Percentiles rank a stretch among this genome's conserved stretches.
phyloP scores from a whole-genome alignment of 257 asterid species.

The Rehmannia glutinosa region DNA sequence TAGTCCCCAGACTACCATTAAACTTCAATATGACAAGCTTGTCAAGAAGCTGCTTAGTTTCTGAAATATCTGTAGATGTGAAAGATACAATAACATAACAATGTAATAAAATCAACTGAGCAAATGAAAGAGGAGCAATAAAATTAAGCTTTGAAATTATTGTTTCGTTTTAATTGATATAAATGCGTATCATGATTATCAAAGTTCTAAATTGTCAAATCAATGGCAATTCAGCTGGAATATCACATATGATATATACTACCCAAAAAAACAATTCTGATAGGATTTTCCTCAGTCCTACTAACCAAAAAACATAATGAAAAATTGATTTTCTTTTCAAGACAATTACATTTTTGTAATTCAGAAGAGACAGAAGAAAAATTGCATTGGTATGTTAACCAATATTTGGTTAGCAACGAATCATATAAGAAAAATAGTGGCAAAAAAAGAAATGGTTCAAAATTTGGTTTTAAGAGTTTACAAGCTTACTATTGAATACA shows the following conservation, averaged over 20 bases:
- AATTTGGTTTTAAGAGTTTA: background rate
- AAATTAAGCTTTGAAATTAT: background rate
- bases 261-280: background rate
- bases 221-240: background rate
- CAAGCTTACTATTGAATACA: background rate
- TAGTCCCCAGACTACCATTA: slow-evolving; percentile 55
- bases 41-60: slow-evolving; percentile 61
- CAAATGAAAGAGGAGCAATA: background rate
- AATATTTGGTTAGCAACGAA: background rate
- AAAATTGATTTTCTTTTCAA: background rate
- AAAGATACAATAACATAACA: slow-evolving; percentile 6
- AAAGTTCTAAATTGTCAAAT: background rate
- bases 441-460: background rate
- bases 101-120: slow-evolving; percentile 6
- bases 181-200: background rate
- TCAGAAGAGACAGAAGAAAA: background rate
- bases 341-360: background rate
- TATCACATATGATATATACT: background rate
- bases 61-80: slow-evolving; percentile 49
- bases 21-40: slow-evolving; percentile 73
- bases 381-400: background rate
- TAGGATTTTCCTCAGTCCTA: background rate
- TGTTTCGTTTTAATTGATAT: background rate
- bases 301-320: background rate
- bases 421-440: background rate